Evolutionary conservation across 306 rosid genomes (phyloP), one percentile per base, ranked within the genome.

Genomic region (Argentina anserina): DNA sequence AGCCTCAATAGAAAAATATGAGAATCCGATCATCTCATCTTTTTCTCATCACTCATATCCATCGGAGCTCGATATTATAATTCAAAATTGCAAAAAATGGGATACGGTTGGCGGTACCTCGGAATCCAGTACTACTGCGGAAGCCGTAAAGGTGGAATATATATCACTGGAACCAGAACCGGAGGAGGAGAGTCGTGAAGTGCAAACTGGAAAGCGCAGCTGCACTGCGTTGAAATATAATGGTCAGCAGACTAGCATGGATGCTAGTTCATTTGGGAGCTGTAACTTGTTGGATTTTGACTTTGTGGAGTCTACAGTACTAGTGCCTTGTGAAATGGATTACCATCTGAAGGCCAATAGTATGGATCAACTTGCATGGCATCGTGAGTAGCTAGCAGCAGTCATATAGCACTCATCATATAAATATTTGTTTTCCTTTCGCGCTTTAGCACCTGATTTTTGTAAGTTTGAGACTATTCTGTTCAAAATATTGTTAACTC

Each of bases 291-390:
- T 33, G 37, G 11, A 76, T 50, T 53, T 83, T 56, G 81, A 76
- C 69, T 72, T 75, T 53, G 59, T 43, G 67, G 83, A 72, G 72
- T 67, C 76, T n/a, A 25, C 76, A n/a, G n/a, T n/a, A 17, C 4
- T 26, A 40, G 11, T 50, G 53, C 64, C 81, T 61, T 60, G 65
- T 70, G 81, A 73, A 72, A 41, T 79, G 79, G 69, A 61, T 76
- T 68, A 40, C 66, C 78, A 72, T 31, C 45, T 34, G 29, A 33
- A 75, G 70, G 65, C 70, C 77, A 28, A 13, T 39, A n/a, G 36
- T 33, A 12, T 23, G 68, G 78, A 82, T 79, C 76, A 79, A 71
- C 61, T 68, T 66, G 70, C 66, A 67, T 75, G 86, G 81, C 40
- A 75, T 75, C 34, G 46, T 50, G 8, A n/a, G 3, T 50, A 50